These are phyloP conservation scores for Aspergillus sergii DNA, from an alignment of 2,329 filamentous ascomycete species.

Conservation along the genomic window DNA sequence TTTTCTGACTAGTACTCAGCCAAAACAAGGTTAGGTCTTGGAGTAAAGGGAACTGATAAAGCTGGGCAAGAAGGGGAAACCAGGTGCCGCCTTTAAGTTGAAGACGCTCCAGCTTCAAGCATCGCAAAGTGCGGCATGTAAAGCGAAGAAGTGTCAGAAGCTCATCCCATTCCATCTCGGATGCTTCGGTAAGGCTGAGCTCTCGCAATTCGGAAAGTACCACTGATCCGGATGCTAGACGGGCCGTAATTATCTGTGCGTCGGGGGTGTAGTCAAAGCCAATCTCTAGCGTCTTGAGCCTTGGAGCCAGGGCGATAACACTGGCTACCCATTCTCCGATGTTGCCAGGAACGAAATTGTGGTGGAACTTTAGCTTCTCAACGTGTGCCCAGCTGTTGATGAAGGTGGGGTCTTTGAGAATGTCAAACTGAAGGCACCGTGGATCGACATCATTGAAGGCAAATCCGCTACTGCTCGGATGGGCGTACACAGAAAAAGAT, in stretches of 20 bases:
- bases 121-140: neutral
- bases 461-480: neutral
- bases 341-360: neutral
- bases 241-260: neutral
- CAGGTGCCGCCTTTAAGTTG: neutral
- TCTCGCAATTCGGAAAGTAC: neutral
- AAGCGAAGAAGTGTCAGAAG: neutral
- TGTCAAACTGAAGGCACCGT: neutral
- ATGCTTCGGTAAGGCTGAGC: neutral
- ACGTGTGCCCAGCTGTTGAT: neutral
- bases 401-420: neutral
- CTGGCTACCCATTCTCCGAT: neutral
- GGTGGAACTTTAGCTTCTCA: neutral
- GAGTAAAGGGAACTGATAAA: neutral
- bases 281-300: neutral
- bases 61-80: neutral
- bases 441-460: neutral
- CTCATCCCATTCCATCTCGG: neutral
- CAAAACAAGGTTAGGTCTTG: neutral
- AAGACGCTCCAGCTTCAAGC: neutral
- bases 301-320: neutral
- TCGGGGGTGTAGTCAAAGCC: neutral
- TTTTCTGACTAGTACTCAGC: neutral
- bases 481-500: neutral
- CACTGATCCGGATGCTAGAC: neutral